These are phyloP conservation scores for Clathrus columnatus DNA, from an alignment of 768 basidiomycete genomes.

Conservation along the genomic window DNA sequence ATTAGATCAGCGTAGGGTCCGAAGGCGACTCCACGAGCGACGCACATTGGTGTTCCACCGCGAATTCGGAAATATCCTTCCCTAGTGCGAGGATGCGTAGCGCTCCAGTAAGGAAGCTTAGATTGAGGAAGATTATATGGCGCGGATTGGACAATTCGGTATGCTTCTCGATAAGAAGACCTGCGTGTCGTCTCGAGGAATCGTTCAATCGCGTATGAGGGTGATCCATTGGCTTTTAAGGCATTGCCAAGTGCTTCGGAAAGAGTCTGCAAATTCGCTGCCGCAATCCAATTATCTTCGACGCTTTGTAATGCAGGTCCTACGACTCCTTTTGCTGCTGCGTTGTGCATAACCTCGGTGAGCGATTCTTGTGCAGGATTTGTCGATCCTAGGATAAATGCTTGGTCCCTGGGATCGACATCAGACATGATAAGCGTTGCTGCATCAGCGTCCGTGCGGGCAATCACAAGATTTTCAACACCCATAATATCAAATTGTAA, in stretches of 20 bases:
- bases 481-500: conserved; percentile 99
- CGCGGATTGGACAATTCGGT: conserved; percentile 67
- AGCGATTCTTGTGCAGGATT: conserved; percentile 64
- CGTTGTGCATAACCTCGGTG: conserved; percentile 73
- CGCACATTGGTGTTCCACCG: conserved; percentile 90
- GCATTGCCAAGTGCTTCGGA: conserved; percentile 63
- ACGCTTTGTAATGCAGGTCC: conserved; percentile 77
- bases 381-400: conserved; percentile 91
- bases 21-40: conserved; percentile 86
- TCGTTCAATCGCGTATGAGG: conserved; percentile 40
- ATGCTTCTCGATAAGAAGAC: conserved; percentile 59
- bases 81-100: conserved; percentile 88
- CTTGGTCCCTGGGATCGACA: conserved; percentile 94
- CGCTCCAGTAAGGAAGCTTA: conserved; percentile 79
- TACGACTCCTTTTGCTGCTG: conserved; percentile 69
- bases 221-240: conserved; percentile 41
- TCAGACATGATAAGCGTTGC: conserved; percentile 95
- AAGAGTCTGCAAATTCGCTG: conserved; percentile 77
- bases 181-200: conserved; percentile 59
- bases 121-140: conserved; percentile 51
- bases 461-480: conserved; percentile 86
- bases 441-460: conserved; percentile 95
- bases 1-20: conserved; percentile 88
- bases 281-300: conserved; percentile 78
- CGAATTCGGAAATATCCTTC: conserved; percentile 98